These are phyloP conservation scores for Kodamaea fukazawae DNA, from an alignment of 805 yeast species.

Conservation along the genomic window DNA sequence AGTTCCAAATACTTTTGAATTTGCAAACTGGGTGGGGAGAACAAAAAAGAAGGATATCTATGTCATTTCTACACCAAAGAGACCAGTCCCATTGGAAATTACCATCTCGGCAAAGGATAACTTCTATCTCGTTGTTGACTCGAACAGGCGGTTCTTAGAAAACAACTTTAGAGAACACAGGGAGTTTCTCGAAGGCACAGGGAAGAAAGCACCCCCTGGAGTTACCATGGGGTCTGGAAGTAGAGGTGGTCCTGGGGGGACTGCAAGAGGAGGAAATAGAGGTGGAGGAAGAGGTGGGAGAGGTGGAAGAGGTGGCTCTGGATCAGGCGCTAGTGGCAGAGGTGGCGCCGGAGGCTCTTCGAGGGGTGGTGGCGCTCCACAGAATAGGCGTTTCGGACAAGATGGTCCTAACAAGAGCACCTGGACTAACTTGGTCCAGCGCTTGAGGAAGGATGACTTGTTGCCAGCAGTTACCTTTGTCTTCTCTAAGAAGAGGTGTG, in stretches of 20 bases:
- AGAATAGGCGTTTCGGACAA: constrained; percentile 37
- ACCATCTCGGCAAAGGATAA: constrained; percentile 79
- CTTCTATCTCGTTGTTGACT: constrained; percentile 69
- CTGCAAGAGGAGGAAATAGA: constrained; percentile 44
- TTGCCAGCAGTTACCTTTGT: constrained; percentile 92
- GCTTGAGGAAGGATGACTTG: constrained; percentile 62
- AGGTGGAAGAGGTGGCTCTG: constrained; percentile 13
- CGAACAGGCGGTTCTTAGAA: constrained; percentile 67
- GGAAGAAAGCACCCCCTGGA: constrained; percentile 39
- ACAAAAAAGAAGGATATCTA: constrained; percentile 94
- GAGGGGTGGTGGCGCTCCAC: constrained; percentile 32
- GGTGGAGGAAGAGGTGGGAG: constrained; percentile 25
- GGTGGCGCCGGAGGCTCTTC: constrained; percentile 22
- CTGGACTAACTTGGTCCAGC: constrained; percentile 72
- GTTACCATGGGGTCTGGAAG: constrained; percentile 39
- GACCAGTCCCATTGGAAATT: constrained; percentile 94
- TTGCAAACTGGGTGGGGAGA: constrained; percentile 98
- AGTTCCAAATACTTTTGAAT: constrained; percentile 96
- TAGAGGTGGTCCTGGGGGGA: constrained; percentile 43
- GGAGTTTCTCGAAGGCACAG: constrained; percentile 43
- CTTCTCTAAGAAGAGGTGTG: constrained; percentile 90
- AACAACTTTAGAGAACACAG: constrained; percentile 60
- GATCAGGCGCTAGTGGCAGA: constrained; percentile 11
- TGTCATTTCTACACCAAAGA: constrained; percentile 91
- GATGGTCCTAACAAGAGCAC: constrained; percentile 78